Base-by-base conservation (phyloP, 2,329 filamentous ascomycete species). In the Ophiosphaerella narmari region DNA sequence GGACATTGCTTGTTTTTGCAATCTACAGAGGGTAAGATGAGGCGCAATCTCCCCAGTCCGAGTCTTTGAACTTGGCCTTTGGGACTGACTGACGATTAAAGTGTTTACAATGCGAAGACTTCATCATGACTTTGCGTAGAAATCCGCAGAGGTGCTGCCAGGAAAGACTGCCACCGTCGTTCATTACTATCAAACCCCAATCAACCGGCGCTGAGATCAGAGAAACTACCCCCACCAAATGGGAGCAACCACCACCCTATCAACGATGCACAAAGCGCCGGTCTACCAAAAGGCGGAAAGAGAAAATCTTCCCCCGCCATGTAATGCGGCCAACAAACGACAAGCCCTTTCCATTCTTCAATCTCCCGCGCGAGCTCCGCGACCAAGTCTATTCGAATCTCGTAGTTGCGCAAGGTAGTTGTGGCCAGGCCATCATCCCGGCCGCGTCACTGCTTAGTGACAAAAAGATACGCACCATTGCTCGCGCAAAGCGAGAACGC, bases 321-420 rank as follows among this genome's bases (percentile, higher is more conserved):
- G 26, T 31, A 7, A 44, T 43, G 44, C 41, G 40, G 11, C 43
- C 21, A 9, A 34, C 43, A 24, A 39, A 43, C 44, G 40, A 39
- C 32, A 46, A 48, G 37, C 60, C 66, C 12, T 70, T 70, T 38
- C 63, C 57, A 32, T 67, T 70, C 38, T 61, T 64, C 33, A 45
- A 60, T 24, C 48, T 68, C 7, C 67, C 66, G 14, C 54, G 60
- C 47, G 66, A 70, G 42, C 46, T 70, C 11, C 53, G 67, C 11
- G 65, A 68, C 47, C 60, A 68, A 36, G 55, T 70, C 21, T 66
- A 68, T 48, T 61, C 62, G 0, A 61, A 64, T 38, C 54, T 70
- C 1, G 65, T 68, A 2, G 57, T 65, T 13, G 56, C 52, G 11
- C 56, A 44, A 5, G 54, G 54, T 18, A 43, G 37, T 18, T 52